These are phyloP conservation scores for Eucalyptus caleyi DNA, from an alignment of 345 rosid species.

Conservation along the genomic window DNA sequence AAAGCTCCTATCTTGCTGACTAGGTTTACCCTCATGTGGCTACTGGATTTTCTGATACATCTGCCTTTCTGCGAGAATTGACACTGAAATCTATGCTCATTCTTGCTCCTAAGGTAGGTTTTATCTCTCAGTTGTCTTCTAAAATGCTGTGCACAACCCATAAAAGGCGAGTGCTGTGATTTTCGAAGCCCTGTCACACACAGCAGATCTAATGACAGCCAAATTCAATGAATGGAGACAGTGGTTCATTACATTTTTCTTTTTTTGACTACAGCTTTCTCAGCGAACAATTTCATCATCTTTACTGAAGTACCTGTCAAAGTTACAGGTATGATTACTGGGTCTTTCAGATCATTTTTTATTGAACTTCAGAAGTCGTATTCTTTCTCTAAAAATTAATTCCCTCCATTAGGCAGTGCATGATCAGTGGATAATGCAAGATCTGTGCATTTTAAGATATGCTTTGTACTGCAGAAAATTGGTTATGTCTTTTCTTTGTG, in stretches of 20 bases:
- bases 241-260: not conserved
- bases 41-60: conserved; percentile 85
- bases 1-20: not conserved
- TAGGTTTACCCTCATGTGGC: conserved; percentile 93
- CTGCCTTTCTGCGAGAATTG: conserved; percentile 91
- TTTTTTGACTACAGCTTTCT: conserved; percentile 50
- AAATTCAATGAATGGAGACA: not conserved
- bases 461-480: not conserved
- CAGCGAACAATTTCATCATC: conserved; percentile 93
- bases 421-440: not conserved
- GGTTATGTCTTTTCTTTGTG: not conserved
- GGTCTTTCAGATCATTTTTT: not conserved
- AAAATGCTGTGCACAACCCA: not conserved
- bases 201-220: not conserved
- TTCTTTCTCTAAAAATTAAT: not conserved
- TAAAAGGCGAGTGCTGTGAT: not conserved
- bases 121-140: not conserved
- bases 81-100: conserved; percentile 98
- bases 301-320: conserved; percentile 85
- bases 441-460: not conserved
- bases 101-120: conserved; percentile 83
- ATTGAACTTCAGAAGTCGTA: not conserved
- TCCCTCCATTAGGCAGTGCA: not conserved
- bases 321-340: conserved; percentile 58
- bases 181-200: not conserved